phyloP scores from a whole-genome alignment of 495 filamentous ascomycete genomes.

The Parathielavia appendiculata region DNA sequence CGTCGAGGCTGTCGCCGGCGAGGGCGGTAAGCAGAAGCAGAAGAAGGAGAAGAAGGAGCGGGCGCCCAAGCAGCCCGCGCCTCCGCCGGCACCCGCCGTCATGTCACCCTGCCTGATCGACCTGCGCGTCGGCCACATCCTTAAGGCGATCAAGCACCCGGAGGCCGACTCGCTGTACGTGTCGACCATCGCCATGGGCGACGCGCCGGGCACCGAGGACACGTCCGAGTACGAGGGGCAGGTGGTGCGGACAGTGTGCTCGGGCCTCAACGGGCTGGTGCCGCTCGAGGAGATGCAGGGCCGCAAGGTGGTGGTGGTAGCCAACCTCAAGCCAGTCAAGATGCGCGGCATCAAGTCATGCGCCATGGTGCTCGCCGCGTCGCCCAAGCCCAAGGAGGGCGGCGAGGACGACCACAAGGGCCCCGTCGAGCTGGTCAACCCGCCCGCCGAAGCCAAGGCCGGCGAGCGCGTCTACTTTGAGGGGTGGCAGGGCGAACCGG shows the following conservation, averaged over 20 bases:
- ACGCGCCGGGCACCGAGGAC: slow-evolving; percentile 78
- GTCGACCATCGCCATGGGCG: slow-evolving; percentile 93
- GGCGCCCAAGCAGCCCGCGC: slow-evolving; percentile 61
- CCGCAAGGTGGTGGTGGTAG: slow-evolving; percentile 89
- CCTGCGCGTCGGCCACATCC: slow-evolving; percentile 91
- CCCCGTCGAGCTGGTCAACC: slow-evolving; percentile 86
- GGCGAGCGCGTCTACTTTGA: slow-evolving; percentile 90
- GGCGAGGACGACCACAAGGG: slow-evolving; percentile 79
- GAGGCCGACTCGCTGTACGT: slow-evolving; percentile 95
- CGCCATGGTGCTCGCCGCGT: slow-evolving; percentile 96
- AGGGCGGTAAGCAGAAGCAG: slow-evolving; percentile 33
- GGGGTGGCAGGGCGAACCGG: slow-evolving; percentile 88
- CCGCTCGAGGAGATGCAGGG: slow-evolving; percentile 94
- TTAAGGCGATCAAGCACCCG: slow-evolving; percentile 89
- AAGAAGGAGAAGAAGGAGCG: slow-evolving; percentile 77
- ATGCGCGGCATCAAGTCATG: slow-evolving; percentile 95
- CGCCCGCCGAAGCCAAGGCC: slow-evolving; percentile 69
- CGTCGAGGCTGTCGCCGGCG: slow-evolving; percentile 28
- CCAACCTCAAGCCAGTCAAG: slow-evolving; percentile 96
- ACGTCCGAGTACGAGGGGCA: slow-evolving; percentile 81
- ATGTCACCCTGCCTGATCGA: slow-evolving; percentile 85
- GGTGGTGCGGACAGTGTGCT: slow-evolving; percentile 90
- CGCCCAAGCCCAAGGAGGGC: slow-evolving; percentile 70
- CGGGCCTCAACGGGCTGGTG: slow-evolving; percentile 85
- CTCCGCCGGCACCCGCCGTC: slow-evolving; percentile 60